Evolutionary conservation across 129 eudicot genomes (phyloP), one percentile per base, ranked within the genome.

Genomic region (Flaveria sonorensis): DNA sequence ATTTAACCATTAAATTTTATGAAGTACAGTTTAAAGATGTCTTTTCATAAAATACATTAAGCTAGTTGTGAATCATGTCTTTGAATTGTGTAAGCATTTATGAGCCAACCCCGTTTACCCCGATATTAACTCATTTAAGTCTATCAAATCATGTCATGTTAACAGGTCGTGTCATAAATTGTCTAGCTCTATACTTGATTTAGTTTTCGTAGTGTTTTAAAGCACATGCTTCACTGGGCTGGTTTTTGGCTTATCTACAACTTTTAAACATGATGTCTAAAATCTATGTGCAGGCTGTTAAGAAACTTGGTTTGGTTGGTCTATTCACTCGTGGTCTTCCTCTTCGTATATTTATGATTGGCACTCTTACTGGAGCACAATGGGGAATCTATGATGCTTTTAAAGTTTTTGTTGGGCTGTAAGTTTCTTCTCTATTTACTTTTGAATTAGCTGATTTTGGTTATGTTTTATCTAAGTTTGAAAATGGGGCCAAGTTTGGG

Each of bases 341-440:
- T 78, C 92, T 92, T 73, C 96, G 98, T 85, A 92, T 92, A 78
- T 94, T 90, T 77, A 92, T 90, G 98, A 92, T 92, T 50, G 98
- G 98, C 73, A 92, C 98, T 55, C 98, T 92, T 63, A 90, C 98
- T 0, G 98, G 96, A 68, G 94, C 98, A 14, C 98, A 92, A 56
- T 92, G 97, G 97, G 93, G 91, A 13, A 92, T 92, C 75, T 92
- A 92, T 79, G 96, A 92, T 65, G 90, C 96, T 69, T 92, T 92
- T 78, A 92, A 92, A 85, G 98, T 92, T 52, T 92, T 85, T 68
- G 98, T 92, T 67, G 98, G 98, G 45, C 90, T 92, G 98, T 92
- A 85, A 86, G 98, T 88, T 56, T 42, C 32, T 36, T 18, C 57
- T 32, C 71, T 21, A 3, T 8, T 48, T 72, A 18, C 20, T 43